These are phyloP conservation scores for Thielaviopsis euricoi DNA, from an alignment of 2,329 filamentous ascomycete genomes.

Conservation along the genomic window DNA sequence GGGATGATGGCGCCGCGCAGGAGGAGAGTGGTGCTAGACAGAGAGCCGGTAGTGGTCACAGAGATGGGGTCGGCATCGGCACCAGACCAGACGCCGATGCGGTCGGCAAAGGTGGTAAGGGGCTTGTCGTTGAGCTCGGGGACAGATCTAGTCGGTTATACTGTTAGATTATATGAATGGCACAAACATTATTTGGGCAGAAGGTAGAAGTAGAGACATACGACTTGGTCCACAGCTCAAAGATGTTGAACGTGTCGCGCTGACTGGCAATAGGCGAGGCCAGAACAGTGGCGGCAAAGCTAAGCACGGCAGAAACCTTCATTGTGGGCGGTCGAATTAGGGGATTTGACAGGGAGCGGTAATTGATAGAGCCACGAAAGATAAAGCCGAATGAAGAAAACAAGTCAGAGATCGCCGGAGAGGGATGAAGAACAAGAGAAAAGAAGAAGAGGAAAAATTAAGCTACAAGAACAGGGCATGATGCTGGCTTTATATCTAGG, in stretches of 20 bases:
- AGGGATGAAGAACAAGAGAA: background rate
- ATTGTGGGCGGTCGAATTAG: background rate
- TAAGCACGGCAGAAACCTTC: conserved; percentile 4
- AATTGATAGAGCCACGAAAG: background rate
- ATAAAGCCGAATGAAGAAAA: background rate
- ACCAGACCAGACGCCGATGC: conserved; percentile 4
- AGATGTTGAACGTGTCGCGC: background rate
- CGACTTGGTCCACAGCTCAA: conserved; percentile 3
- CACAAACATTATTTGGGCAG: too few species aligned
- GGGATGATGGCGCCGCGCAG: background rate
- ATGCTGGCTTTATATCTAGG: background rate
- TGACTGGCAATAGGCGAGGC: conserved; percentile 1
- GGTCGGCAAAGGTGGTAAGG: background rate
- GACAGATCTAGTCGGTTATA: background rate
- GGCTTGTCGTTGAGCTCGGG: conserved; percentile 7
- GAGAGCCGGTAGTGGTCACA: background rate
- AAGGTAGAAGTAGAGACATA: background rate
- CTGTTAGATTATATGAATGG: background rate
- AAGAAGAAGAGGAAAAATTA: too few species aligned
- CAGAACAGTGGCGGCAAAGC: conserved; percentile 5
- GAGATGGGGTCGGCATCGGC: background rate
- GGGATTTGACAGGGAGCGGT: background rate
- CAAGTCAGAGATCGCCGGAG: background rate
- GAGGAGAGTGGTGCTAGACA: background rate
- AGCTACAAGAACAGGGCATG: background rate